phyloP scores from a whole-genome alignment of 2,329 filamentous ascomycete genomes.

The Xylariaceae sp. region DNA sequence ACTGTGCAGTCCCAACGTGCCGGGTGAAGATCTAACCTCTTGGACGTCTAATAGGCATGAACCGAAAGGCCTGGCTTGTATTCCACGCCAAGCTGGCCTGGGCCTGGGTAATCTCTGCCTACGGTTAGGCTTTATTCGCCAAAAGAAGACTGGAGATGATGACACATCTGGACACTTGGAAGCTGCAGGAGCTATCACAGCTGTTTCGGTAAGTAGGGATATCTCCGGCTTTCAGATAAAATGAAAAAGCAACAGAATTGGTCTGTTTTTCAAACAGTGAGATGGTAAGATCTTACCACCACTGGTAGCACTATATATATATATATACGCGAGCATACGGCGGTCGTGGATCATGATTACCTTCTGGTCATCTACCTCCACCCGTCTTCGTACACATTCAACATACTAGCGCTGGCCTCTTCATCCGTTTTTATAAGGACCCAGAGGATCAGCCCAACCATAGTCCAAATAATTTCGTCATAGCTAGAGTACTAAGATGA shows the following conservation, averaged over 20 bases:
- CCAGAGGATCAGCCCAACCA: no score
- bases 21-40: slow-evolving; percentile 14
- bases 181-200: neutral
- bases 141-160: neutral
- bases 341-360: no score
- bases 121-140: neutral
- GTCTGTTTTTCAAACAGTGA: neutral
- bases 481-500: slow-evolving; percentile 21
- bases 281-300: neutral
- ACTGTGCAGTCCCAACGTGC: slow-evolving; percentile 14
- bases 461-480: no score
- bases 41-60: neutral
- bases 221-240: neutral
- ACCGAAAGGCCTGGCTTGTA: neutral
- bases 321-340: no score
- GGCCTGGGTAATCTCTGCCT: neutral
- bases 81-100: no score
- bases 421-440: no score
- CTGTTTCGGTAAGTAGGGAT: neutral
- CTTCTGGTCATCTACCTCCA: no score
- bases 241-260: slow-evolving; percentile 4
- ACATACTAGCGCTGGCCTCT: no score
- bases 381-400: no score
- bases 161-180: neutral
- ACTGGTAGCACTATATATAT: slow-evolving; percentile 1